Conservation (phyloP, 306 rosid species). For the Vigna reflexopilosa region DNA sequence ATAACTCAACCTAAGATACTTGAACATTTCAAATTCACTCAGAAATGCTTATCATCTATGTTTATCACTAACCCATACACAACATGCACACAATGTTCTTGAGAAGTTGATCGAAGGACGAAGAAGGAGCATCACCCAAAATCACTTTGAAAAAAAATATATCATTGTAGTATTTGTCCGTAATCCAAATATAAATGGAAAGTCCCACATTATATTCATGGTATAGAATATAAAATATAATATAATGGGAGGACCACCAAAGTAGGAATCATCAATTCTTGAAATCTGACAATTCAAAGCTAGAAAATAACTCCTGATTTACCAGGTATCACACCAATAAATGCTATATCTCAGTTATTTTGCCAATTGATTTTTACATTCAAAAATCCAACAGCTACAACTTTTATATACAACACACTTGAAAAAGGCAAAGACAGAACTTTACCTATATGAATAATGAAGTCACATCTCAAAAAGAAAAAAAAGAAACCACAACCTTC, state of each 20-base stretch:
- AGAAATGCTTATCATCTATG: too few relatives aligned
- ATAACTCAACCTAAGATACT: too few relatives aligned
- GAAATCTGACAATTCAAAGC: not conserved
- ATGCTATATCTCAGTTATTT: not conserved
- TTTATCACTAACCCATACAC: too few relatives aligned
- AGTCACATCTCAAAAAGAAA: not conserved
- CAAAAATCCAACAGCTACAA: not conserved
- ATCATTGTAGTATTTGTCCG: too few relatives aligned
- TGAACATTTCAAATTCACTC: too few relatives aligned
- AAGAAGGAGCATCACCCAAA: too few relatives aligned
- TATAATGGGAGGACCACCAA: not conserved
- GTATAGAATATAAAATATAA: too few relatives aligned
- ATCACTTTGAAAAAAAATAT: too few relatives aligned
- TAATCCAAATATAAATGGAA: too few relatives aligned
- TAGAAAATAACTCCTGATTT: not conserved
- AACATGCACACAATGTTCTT: too few relatives aligned
- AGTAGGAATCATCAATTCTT: not conserved
- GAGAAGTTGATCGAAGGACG: too few relatives aligned
- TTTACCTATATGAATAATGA: not conserved
- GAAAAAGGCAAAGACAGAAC: slow-evolving; percentile 23
- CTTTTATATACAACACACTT: not conserved
- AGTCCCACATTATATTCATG: too few relatives aligned
- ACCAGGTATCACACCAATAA: not conserved
- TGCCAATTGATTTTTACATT: not conserved
- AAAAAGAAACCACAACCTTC: not conserved